phyloP scores from a whole-genome alignment of 345 rosid genomes.

The Syzygium jambos region DNA sequence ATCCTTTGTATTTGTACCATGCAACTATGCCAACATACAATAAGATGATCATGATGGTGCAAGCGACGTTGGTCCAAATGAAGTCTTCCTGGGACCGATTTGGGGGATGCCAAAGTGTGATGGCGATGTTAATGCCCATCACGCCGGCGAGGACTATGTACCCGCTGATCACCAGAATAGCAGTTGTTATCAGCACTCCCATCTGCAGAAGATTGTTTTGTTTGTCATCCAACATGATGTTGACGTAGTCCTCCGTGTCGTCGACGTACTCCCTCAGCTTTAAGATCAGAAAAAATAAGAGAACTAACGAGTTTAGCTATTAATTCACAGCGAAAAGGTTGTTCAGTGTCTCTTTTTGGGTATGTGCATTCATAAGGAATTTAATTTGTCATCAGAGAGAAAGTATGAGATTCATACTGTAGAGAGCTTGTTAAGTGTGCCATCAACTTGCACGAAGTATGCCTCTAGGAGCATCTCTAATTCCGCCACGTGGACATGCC shows the following conservation, averaged over 20 bases:
- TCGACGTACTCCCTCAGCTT: conserved; percentile 37
- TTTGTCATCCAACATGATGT: conserved; percentile 12
- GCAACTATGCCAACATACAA: not conserved
- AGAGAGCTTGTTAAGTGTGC: conserved; percentile 32
- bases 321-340: not conserved
- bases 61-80: not conserved
- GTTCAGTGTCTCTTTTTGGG: too few species aligned
- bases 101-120: not conserved
- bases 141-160: conserved; percentile 55
- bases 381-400: not conserved
- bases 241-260: conserved; percentile 32
- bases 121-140: conserved; percentile 61
- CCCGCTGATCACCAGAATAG: conserved; percentile 57
- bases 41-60: not conserved
- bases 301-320: not conserved
- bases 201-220: not conserved
- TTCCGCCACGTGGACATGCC: conserved; percentile 8
- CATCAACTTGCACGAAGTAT: conserved; percentile 31
- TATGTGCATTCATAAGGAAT: not conserved
- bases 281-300: not conserved
- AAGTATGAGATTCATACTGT: conserved; percentile 13
- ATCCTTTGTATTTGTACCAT: not conserved
- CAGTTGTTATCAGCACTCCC: conserved; percentile 53
- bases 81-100: not conserved
- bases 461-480: conserved; percentile 35